Evolutionary conservation across 2,329 filamentous ascomycete species (phyloP).

Genomic region (Nemania bipapillata): DNA sequence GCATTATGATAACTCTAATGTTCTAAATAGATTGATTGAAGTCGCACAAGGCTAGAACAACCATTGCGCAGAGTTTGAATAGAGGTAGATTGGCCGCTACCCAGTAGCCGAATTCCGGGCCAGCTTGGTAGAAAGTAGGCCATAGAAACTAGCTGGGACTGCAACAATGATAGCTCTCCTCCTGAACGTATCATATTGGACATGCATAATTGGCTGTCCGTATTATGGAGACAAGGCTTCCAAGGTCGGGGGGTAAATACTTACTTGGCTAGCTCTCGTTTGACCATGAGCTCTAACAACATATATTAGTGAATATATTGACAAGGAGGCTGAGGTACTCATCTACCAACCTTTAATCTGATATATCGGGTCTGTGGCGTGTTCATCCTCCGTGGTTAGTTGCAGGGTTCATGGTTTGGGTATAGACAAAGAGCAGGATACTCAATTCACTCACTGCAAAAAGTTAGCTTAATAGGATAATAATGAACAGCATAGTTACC

Average conservation of each 20-base stretch:
- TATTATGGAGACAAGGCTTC: constrained; percentile 55
- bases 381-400: neutral
- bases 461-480: constrained; percentile 10
- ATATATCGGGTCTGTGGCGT: constrained; percentile 78
- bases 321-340: neutral
- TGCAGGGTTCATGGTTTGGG: neutral
- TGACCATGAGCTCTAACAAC: constrained; percentile 68
- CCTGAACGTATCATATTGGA: neutral
- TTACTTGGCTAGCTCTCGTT: constrained; percentile 89
- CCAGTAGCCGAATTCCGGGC: no score
- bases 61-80: neutral
- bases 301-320: neutral
- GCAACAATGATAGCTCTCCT: neutral
- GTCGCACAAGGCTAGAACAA: neutral
- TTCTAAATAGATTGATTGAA: no score
- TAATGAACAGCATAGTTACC: neutral
- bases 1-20: no score
- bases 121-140: no score
- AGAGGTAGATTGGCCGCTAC: neutral
- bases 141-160: neutral
- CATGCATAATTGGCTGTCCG: neutral
- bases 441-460: constrained; percentile 25
- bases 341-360: constrained; percentile 56
- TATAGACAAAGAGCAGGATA: neutral
- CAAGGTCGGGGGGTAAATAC: constrained; percentile 62